These are phyloP conservation scores for Tolypocladium sp. DNA, from an alignment of 2,329 filamentous ascomycete genomes.

Conservation along the genomic window DNA sequence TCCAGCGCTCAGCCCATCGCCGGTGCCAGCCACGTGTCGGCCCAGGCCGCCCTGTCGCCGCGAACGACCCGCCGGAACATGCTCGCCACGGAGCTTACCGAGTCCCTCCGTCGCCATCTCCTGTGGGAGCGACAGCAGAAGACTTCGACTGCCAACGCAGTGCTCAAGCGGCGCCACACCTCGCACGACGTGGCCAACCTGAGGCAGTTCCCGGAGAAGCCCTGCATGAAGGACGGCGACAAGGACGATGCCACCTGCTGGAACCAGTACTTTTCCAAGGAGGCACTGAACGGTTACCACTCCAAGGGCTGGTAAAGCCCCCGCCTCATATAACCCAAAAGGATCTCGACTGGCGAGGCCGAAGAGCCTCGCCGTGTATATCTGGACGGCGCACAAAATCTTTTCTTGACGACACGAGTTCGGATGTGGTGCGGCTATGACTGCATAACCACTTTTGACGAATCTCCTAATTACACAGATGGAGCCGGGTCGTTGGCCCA, in stretches of 20 bases:
- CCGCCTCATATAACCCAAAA: neutral
- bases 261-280: slow-evolving; percentile 80
- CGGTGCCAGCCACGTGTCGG: slow-evolving; percentile 52
- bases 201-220: slow-evolving; percentile 66
- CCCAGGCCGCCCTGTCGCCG: slow-evolving; percentile 75
- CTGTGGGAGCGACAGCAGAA: slow-evolving; percentile 95
- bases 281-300: slow-evolving; percentile 46
- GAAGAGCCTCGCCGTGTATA: slow-evolving; percentile 13
- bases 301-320: slow-evolving; percentile 31
- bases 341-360: slow-evolving; percentile 8
- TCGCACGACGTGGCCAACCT: slow-evolving; percentile 86
- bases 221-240: slow-evolving; percentile 49
- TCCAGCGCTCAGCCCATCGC: slow-evolving; percentile 70
- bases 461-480: slow-evolving; percentile 1
- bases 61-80: slow-evolving; percentile 90
- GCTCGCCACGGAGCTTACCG: slow-evolving; percentile 88
- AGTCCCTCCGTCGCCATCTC: slow-evolving; percentile 83
- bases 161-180: slow-evolving; percentile 82
- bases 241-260: slow-evolving; percentile 63
- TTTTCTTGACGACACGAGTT: slow-evolving; percentile 6
- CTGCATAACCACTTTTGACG: neutral
- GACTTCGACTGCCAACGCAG: slow-evolving; percentile 78
- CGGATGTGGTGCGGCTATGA: neutral
- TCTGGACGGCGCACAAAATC: slow-evolving; percentile 17
- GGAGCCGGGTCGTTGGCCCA: neutral